These are phyloP conservation scores for Ophiobolus disseminans DNA, from an alignment of 2,329 filamentous ascomycete species.

Conservation along the genomic window DNA sequence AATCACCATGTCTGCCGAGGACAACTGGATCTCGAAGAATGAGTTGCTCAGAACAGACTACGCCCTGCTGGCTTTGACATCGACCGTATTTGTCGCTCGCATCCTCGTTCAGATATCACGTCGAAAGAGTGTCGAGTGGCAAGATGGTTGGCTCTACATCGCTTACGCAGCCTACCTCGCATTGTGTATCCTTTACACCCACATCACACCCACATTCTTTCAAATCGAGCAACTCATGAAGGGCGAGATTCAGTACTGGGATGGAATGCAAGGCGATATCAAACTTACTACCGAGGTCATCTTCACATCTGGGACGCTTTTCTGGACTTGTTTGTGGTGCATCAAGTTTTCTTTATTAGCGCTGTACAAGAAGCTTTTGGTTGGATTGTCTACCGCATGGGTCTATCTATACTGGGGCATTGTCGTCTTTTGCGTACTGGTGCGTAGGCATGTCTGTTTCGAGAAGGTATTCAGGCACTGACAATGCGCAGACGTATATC, in stretches of 20 bases:
- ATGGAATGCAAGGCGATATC: conserved; percentile 43
- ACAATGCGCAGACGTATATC: conserved; percentile 39
- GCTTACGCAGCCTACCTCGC: conserved; percentile 38
- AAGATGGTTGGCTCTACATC: conserved; percentile 31
- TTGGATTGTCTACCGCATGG: conserved; percentile 38
- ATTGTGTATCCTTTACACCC: conserved; percentile 42
- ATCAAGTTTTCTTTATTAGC: conserved; percentile 51
- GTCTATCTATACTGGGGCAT: conserved; percentile 49
- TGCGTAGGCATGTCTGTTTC: conserved; percentile 19
- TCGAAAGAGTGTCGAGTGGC: conserved; percentile 10
- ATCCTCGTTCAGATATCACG: conserved; percentile 18
- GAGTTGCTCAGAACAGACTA: conserved; percentile 21
- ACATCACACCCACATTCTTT: conserved; percentile 45
- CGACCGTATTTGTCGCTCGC: conserved; percentile 23
- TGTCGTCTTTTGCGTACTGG: conserved; percentile 43
- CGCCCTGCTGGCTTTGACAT: conserved; percentile 24
- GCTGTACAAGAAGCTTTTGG: conserved; percentile 48
- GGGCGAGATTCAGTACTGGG: conserved; percentile 41
- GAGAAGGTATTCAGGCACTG: conserved; percentile 2
- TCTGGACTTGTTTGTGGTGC: conserved; percentile 50
- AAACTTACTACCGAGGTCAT: conserved; percentile 45
- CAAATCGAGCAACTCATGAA: conserved; percentile 36
- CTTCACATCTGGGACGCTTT: conserved; percentile 47
- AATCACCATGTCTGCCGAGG: conserved; percentile 20
- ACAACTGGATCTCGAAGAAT: conserved; percentile 24